Percentiles rank a stretch among this genome's conserved stretches.
Evolutionary conservation across 441 rosid species (phyloP).

Genomic region (Euphorbia celastroides): DNA sequence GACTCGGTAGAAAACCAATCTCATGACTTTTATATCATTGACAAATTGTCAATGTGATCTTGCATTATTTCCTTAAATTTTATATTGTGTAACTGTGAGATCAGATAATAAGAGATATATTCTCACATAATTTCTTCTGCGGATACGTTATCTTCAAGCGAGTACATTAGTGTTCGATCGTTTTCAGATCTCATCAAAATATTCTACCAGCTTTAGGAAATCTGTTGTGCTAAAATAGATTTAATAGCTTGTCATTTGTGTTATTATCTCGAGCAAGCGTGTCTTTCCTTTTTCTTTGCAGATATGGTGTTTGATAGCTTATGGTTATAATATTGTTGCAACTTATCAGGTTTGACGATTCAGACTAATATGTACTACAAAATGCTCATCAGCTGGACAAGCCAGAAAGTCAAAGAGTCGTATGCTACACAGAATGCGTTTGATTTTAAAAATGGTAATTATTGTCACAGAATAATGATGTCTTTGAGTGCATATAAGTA

Average conservation of each 20-base stretch:
- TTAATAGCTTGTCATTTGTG: background rate
- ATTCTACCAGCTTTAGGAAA: too few species aligned
- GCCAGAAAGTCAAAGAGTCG: constrained; percentile 83
- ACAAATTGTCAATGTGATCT: background rate
- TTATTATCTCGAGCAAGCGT: background rate
- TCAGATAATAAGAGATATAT: background rate
- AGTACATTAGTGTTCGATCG: background rate
- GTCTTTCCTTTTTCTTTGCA: background rate
- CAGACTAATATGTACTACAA: constrained; percentile 98
- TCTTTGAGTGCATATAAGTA: background rate
- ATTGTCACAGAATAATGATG: background rate
- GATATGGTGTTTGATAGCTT: background rate
- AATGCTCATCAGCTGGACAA: constrained; percentile 96
- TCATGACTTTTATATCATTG: background rate
- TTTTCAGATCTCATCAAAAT: background rate
- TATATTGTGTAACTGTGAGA: background rate
- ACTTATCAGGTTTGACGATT: constrained; percentile 76
- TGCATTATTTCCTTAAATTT: background rate
- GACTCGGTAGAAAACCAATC: background rate
- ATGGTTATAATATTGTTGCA: constrained; percentile 16
- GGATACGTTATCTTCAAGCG: background rate
- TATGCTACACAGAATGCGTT: constrained; percentile 65
- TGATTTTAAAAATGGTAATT: constrained; percentile 86
- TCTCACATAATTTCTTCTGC: background rate
- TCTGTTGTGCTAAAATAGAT: background rate